Conservation (phyloP, 768 basidiomycete species). For the Agaricus subrufescens region DNA sequence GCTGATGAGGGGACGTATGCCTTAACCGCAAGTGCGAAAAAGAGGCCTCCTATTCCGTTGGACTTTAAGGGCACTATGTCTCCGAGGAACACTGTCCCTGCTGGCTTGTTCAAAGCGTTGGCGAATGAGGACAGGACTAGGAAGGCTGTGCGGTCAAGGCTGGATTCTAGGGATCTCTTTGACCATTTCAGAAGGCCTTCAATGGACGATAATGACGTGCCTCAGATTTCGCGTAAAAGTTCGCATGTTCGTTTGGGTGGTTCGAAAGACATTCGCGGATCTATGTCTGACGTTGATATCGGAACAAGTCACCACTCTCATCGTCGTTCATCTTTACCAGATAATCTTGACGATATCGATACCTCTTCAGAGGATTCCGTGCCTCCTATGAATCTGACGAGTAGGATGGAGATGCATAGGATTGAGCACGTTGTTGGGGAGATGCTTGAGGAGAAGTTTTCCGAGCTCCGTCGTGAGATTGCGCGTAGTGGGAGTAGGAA, state of each 20-base stretch:
- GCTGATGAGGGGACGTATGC: constrained; percentile 12
- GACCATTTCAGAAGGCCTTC: constrained; percentile 67
- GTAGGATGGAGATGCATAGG: constrained; percentile 53
- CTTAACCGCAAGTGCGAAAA: constrained; percentile 28
- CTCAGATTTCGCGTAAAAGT: constrained; percentile 58
- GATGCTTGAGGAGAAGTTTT: constrained; percentile 70
- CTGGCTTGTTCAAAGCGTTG: constrained; percentile 81
- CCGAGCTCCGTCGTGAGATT: constrained; percentile 39
- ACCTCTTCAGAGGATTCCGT: constrained; percentile 42
- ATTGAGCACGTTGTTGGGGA: constrained; percentile 57
- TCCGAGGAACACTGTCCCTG: constrained; percentile 70
- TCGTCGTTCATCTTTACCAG: constrained; percentile 55
- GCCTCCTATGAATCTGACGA: constrained; percentile 43
- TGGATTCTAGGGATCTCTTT: constrained; percentile 70
- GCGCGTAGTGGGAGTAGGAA: constrained; percentile 20
- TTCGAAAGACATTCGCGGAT: constrained; percentile 36
- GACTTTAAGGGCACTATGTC: constrained; percentile 59
- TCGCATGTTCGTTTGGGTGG: constrained; percentile 43
- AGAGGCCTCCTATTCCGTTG: constrained; percentile 70
- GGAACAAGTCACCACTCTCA: constrained; percentile 30
- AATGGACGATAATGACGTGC: constrained; percentile 71
- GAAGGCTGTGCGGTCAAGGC: constrained; percentile 67
- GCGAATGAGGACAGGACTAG: constrained; percentile 57
- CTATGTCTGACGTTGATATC: constrained; percentile 26
- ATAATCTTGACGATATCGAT: constrained; percentile 41